phyloP scores from a whole-genome alignment of 805 yeast genomes.

The Tetrapisispora phaffii region DNA sequence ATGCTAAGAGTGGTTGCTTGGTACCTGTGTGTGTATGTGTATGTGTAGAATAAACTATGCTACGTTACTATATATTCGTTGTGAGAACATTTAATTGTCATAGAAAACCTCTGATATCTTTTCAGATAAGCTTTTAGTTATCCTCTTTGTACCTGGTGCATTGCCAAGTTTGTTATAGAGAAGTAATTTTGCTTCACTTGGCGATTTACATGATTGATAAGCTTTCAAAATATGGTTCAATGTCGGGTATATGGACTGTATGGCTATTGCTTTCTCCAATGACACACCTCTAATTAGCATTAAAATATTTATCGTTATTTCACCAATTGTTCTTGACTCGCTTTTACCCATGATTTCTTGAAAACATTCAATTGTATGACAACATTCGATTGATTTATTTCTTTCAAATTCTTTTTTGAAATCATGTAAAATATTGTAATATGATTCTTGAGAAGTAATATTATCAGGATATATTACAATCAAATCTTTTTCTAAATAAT shows the following conservation, averaged over 20 bases:
- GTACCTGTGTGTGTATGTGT: too few species aligned
- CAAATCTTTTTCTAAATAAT: constrained; percentile 34
- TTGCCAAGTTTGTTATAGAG: constrained; percentile 21
- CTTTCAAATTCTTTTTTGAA: constrained; percentile 40
- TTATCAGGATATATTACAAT: constrained; percentile 44
- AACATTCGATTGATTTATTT: constrained; percentile 28
- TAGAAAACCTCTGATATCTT: constrained; percentile 22
- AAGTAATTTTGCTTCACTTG: constrained; percentile 20
- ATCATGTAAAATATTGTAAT: constrained; percentile 31
- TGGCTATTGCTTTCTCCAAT: constrained; percentile 70
- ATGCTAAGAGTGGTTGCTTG: too few species aligned
- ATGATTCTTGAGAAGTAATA: constrained; percentile 43
- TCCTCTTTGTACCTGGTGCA: constrained; percentile 28
- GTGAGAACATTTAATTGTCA: background rate
- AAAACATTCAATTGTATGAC: constrained; percentile 45
- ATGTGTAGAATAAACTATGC: too few species aligned
- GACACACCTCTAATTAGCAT: constrained; percentile 76
- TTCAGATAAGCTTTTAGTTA: constrained; percentile 27
- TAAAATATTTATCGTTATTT: constrained; percentile 64
- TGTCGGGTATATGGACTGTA: constrained; percentile 64
- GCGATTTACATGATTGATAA: constrained; percentile 19
- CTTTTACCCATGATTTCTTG: constrained; percentile 63
- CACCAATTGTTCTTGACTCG: constrained; percentile 59
- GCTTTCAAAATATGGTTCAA: constrained; percentile 43
- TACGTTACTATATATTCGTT: too few species aligned